These are phyloP conservation scores for Beauveria brongniartii DNA, from an alignment of 2,329 filamentous ascomycete genomes.

Conservation along the genomic window DNA sequence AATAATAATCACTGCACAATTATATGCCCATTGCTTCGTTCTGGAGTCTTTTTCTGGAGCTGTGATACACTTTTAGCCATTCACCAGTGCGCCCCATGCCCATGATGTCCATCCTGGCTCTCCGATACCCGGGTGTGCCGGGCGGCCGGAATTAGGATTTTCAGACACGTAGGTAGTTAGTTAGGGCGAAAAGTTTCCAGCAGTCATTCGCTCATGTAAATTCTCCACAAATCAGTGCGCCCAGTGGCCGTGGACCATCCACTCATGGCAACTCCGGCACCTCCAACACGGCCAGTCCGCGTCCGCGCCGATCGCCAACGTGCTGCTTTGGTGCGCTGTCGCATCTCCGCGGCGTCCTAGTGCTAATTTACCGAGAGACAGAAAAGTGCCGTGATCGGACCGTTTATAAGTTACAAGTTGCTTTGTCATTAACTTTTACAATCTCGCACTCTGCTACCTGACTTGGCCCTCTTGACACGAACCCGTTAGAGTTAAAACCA, in stretches of 20 bases:
- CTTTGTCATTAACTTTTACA: neutral
- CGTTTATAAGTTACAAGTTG: neutral
- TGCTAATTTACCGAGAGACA: neutral
- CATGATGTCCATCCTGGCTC: neutral
- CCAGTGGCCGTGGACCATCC: neutral
- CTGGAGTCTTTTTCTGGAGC: neutral
- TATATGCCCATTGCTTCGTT: neutral
- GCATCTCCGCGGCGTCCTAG: neutral
- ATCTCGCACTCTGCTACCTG: too few relatives aligned
- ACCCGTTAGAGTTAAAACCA: too few relatives aligned
- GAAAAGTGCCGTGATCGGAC: neutral
- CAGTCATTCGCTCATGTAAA: neutral
- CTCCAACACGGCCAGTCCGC: slow-evolving; percentile 6
- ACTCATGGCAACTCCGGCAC: slow-evolving; percentile 5
- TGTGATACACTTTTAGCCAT: neutral
- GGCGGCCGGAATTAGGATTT: neutral
- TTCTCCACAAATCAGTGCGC: neutral
- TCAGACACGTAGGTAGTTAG: neutral
- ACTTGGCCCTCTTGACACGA: neutral
- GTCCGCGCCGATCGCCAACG: neutral
- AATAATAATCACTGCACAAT: neutral
- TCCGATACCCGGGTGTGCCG: neutral
- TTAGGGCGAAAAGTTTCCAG: too few relatives aligned
- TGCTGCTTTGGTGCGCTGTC: neutral
- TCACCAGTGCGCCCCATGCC: neutral